Conservation (phyloP, 177 flowering plant genomes). For the Vitis hybrid region DNA sequence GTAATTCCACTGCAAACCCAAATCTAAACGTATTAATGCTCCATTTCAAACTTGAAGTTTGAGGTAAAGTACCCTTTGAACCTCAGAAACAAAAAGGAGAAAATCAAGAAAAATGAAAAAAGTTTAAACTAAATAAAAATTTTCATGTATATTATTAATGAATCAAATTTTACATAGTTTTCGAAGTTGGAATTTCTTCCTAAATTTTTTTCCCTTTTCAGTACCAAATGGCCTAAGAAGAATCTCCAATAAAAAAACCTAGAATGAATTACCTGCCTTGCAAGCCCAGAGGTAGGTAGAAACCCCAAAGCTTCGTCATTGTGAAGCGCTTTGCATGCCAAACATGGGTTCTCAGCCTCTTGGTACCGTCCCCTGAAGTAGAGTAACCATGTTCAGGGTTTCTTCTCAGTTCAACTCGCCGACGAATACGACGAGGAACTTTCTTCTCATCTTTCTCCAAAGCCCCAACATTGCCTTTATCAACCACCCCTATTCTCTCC, state of each 20-base stretch:
- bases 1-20: too few relatives aligned
- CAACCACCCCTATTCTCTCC: conserved; percentile 21
- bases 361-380: conserved; percentile 83
- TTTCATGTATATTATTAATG: too few relatives aligned
- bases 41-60: too few relatives aligned
- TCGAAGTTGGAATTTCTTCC: too few relatives aligned
- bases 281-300: conserved; percentile 73
- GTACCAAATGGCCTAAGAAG: not conserved
- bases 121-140: too few relatives aligned
- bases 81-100: not conserved
- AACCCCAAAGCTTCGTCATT: conserved; percentile 85
- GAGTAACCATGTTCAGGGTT: conserved; percentile 54
- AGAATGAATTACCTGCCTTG: conserved; percentile 62
- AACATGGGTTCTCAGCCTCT: conserved; percentile 83
- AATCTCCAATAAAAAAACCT: not conserved
- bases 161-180: too few relatives aligned
- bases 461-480: conserved; percentile 10
- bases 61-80: too few relatives aligned
- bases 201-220: too few relatives aligned
- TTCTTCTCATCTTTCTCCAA: conserved; percentile 29
- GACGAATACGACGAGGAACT: conserved; percentile 49
- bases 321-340: conserved; percentile 92
- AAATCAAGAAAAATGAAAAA: not conserved
- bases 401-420: conserved; percentile 59
- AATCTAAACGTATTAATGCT: too few relatives aligned